Percentiles rank a stretch among this genome's conserved stretches.
Evolutionary conservation across 192 early-diverging fungal genomes (phyloP).

Genomic region (Backusella australiensis): DNA sequence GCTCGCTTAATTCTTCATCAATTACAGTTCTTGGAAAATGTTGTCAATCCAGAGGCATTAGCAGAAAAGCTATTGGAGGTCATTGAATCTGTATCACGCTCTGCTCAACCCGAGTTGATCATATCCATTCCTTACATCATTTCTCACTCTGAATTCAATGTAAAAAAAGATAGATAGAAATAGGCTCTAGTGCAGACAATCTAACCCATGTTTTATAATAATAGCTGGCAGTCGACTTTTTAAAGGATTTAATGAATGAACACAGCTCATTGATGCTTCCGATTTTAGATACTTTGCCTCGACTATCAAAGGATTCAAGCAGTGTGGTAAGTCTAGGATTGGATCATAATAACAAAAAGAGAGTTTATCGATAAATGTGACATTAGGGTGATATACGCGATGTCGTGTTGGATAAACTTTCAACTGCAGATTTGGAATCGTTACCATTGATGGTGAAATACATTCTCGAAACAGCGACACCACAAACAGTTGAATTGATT

Average conservation of each 20-base stretch:
- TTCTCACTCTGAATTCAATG: constrained; percentile 64
- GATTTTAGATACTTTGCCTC: constrained; percentile 69
- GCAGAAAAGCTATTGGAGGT: constrained; percentile 67
- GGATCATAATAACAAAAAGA: not conserved
- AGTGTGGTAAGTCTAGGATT: constrained; percentile 31
- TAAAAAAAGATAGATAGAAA: constrained; percentile 11
- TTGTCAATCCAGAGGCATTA: constrained; percentile 58
- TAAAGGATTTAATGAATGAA: constrained; percentile 59
- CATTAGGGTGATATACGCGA: constrained; percentile 47
- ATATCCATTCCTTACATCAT: constrained; percentile 72
- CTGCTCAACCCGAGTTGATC: constrained; percentile 67
- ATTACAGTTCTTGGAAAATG: constrained; percentile 73
- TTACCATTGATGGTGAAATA: constrained; percentile 73
- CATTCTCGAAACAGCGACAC: constrained; percentile 60
- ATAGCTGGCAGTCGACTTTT: constrained; percentile 51
- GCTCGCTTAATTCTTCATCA: constrained; percentile 68
- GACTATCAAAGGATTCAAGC: constrained; percentile 54
- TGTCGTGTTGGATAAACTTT: constrained; percentile 56
- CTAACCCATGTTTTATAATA: not conserved
- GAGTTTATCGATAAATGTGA: not conserved
- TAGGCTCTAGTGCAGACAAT: not conserved
- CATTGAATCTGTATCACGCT: not conserved
- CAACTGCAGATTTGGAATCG: constrained; percentile 68
- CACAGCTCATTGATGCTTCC: constrained; percentile 61
- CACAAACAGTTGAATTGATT: constrained; percentile 44